Conservation (phyloP, 73 alveolate species). For the Stentor roeselii region DNA sequence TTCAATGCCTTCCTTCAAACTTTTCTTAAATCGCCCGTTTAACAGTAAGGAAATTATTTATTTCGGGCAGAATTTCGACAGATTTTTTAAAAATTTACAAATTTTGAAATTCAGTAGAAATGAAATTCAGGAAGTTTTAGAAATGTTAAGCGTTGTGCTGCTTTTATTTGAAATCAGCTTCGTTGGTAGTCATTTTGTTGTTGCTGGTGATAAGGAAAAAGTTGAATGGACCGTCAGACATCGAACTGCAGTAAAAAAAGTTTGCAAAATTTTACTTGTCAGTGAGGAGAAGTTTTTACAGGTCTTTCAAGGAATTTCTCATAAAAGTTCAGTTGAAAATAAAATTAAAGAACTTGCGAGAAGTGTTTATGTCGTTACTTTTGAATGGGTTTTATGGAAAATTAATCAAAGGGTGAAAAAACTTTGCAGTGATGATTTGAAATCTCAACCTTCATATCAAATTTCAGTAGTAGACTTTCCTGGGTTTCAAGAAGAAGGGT, state of each 20-base stretch:
- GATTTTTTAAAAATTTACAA: background rate
- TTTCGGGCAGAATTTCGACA: background rate
- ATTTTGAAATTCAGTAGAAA: background rate
- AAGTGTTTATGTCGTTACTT: background rate
- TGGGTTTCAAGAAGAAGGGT: background rate
- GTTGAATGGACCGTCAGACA: background rate
- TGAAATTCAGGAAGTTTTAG: background rate
- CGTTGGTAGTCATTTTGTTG: background rate
- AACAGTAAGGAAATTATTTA: background rate
- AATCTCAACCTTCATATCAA: background rate
- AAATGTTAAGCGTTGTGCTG: background rate
- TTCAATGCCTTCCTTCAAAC: background rate
- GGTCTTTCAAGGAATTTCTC: background rate
- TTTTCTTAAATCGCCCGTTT: background rate
- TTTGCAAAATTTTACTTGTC: background rate
- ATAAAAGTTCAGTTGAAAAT: background rate
- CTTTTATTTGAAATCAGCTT: constrained; percentile 10
- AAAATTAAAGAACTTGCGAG: constrained; percentile 8
- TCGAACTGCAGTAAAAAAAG: constrained; percentile 1
- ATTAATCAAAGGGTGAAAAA: constrained; percentile 14
- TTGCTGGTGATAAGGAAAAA: background rate
- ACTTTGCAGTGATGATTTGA: background rate
- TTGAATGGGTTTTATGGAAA: constrained; percentile 9
- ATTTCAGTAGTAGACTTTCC: constrained; percentile 20
- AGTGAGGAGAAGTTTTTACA: background rate